phyloP scores from a whole-genome alignment of 2,329 filamentous ascomycete species.

The Elsinoe necatrix region DNA sequence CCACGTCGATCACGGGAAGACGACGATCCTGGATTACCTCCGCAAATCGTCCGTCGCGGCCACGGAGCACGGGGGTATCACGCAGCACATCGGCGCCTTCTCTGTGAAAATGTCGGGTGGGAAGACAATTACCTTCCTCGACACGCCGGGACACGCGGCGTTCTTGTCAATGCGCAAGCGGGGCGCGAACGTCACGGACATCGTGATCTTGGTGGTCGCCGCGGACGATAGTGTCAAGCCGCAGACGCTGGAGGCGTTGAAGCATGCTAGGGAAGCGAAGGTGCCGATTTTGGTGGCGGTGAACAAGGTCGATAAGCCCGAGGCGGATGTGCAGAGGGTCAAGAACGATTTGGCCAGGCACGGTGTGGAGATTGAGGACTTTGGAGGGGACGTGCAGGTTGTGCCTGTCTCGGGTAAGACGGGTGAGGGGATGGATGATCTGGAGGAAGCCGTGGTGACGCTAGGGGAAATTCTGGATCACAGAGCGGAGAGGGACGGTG shows the following conservation, averaged over 20 bases:
- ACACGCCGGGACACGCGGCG: constrained; percentile 92
- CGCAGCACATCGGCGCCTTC: constrained; percentile 97
- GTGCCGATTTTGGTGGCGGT: constrained; percentile 97
- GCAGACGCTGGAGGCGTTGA: constrained; percentile 91
- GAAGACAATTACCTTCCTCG: constrained; percentile 89
- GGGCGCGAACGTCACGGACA: constrained; percentile 92
- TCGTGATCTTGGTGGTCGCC: constrained; percentile 89
- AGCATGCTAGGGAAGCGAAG: constrained; percentile 76
- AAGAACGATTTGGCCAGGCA: constrained; percentile 78
- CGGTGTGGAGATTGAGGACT: constrained; percentile 88
- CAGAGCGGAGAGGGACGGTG: constrained; percentile 66
- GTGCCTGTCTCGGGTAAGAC: constrained; percentile 91
- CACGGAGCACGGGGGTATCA: constrained; percentile 91
- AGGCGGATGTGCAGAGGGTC: constrained; percentile 70
- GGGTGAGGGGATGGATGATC: constrained; percentile 77
- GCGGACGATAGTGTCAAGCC: constrained; percentile 97
- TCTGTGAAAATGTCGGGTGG: constrained; percentile 75
- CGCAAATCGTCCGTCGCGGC: constrained; percentile 88
- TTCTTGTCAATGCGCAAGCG: constrained; percentile 94
- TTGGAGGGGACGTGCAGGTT: constrained; percentile 86
- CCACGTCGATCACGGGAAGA: constrained; percentile 97
- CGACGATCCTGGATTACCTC: constrained; percentile 86
- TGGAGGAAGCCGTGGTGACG: constrained; percentile 83
- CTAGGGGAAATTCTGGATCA: constrained; percentile 86
- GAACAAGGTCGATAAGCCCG: constrained; percentile 91